These are phyloP conservation scores for Moricandia moricandioides DNA, from an alignment of 345 rosid genomes.

Conservation along the genomic window DNA sequence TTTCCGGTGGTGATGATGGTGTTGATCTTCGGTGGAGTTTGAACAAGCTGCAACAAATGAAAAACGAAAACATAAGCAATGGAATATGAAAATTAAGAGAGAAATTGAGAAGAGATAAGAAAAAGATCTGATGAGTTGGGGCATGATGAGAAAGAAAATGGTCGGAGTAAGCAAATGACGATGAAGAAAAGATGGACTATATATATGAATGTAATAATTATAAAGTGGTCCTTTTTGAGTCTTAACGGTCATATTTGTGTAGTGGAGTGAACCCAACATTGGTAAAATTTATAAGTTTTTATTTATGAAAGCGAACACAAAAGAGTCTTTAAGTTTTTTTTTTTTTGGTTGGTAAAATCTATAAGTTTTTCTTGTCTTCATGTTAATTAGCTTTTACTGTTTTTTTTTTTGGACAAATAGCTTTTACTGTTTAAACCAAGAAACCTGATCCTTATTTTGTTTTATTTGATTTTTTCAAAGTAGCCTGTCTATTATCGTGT, in stretches of 20 bases:
- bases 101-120: background rate
- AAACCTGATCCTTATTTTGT: background rate
- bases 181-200: background rate
- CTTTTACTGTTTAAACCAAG: slow-evolving; percentile 20
- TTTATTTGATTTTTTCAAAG: background rate
- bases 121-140: slow-evolving; percentile 22
- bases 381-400: background rate
- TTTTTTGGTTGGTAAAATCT: background rate
- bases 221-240: slow-evolving; percentile 26
- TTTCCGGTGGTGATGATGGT: slow-evolving; percentile 45
- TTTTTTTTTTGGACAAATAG: background rate
- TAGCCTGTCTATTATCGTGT: slow-evolving; percentile 9
- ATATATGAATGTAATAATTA: slow-evolving; percentile 2
- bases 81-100: slow-evolving; percentile 1
- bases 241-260: slow-evolving; percentile 35
- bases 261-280: slow-evolving; percentile 14
- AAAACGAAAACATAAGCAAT: slow-evolving; percentile 31
- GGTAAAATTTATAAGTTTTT: background rate
- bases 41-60: slow-evolving; percentile 36
- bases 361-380: slow-evolving; percentile 16
- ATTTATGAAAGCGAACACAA: background rate
- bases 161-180: background rate
- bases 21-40: slow-evolving; percentile 23
- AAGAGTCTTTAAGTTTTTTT: background rate
- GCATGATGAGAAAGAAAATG: slow-evolving; percentile 19